A percentile compares a stretch with the other conserved stretches of the same genome.
Evolutionary conservation across 805 yeast genomes (phyloP).

Genomic region (Candida anglica): DNA sequence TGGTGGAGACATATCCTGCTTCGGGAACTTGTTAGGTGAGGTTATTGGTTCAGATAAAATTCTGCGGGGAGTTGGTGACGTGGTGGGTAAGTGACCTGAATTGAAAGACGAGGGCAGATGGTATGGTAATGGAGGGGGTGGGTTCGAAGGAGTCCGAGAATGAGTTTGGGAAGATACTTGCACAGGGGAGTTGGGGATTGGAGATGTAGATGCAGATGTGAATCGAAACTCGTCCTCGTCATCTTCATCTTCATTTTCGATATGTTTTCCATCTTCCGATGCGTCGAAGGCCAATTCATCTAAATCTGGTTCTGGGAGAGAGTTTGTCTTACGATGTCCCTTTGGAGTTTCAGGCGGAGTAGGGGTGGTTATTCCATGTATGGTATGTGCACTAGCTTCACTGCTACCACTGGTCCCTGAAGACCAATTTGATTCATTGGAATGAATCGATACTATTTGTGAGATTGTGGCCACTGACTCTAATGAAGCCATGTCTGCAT

Average conservation of each 20-base stretch:
- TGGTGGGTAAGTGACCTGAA: not conserved
- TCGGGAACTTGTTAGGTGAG: constrained; percentile 6
- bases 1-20: constrained; percentile 21
- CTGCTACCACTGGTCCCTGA: not conserved
- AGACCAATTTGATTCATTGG: not conserved
- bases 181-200: not conserved
- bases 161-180: too few species aligned
- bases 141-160: too few species aligned
- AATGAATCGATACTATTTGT: not conserved
- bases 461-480: constrained; percentile 4
- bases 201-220: constrained; percentile 1
- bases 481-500: constrained; percentile 16
- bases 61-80: too few species aligned
- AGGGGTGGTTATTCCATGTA: too few species aligned
- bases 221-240: constrained; percentile 1
- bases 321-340: not conserved
- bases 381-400: too few species aligned
- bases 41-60: constrained; percentile 4
- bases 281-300: constrained; percentile 4
- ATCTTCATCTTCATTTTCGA: not conserved
- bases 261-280: not conserved
- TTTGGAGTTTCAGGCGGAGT: not conserved
- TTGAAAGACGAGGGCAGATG: not conserved
- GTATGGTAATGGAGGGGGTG: not conserved
- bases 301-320: constrained; percentile 3